Percentiles rank a stretch among this genome's conserved stretches.
Conservation (phyloP, 495 filamentous ascomycete genomes). For the Podospora fimiseda region DNA sequence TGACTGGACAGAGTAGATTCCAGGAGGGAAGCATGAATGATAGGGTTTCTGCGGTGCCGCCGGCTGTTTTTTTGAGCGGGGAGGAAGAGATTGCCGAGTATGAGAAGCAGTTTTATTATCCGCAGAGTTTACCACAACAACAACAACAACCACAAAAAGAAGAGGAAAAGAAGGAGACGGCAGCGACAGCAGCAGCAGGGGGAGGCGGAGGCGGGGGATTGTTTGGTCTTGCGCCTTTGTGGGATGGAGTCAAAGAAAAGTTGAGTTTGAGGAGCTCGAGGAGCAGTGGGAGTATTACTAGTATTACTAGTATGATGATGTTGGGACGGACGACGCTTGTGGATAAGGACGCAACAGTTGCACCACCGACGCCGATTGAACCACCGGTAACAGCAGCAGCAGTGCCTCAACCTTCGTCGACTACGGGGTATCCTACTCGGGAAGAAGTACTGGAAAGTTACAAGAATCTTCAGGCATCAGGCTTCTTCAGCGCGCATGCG, state of each 20-base stretch:
- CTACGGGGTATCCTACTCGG: constrained; percentile 29
- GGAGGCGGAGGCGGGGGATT: constrained; percentile 3
- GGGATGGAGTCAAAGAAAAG: constrained; percentile 29
- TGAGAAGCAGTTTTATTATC: not conserved
- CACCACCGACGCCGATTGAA: not conserved
- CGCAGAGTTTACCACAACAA: not conserved
- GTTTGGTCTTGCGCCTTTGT: constrained; percentile 21
- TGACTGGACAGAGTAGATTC: constrained; percentile 40
- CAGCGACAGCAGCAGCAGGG: not conserved
- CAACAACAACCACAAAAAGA: not conserved
- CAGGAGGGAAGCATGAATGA: constrained; percentile 74
- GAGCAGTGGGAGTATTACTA: constrained; percentile 19
- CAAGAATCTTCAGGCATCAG: constrained; percentile 36
- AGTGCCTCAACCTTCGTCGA: not conserved
- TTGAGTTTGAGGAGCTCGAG: constrained; percentile 20
- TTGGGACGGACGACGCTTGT: not conserved
- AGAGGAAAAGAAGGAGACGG: not conserved
- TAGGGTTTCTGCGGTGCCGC: constrained; percentile 61
- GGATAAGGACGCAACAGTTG: not conserved
- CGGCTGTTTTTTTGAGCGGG: constrained; percentile 49
- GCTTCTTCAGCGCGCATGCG: constrained; percentile 44
- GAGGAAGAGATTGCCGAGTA: constrained; percentile 12
- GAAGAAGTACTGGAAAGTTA: constrained; percentile 44
- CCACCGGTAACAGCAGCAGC: not conserved
- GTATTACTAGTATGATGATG: constrained; percentile 5